Evolutionary conservation across 2,329 filamentous ascomycete genomes (phyloP).

Genomic region (Lasiodiplodia sp.): DNA sequence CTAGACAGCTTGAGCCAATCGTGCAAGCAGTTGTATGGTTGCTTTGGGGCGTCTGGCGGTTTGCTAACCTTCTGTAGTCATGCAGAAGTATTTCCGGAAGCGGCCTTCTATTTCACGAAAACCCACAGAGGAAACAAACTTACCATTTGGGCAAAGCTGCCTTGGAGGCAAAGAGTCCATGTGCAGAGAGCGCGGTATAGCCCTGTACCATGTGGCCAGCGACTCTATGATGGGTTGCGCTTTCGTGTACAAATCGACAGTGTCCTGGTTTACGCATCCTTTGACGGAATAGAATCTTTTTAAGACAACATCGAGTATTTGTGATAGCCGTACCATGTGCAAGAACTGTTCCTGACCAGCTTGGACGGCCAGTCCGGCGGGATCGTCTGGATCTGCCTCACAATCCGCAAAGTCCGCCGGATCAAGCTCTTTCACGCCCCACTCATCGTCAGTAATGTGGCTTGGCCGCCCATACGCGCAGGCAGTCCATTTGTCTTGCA

Average conservation of each 20-base stretch:
- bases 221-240: conserved; percentile 21
- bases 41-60: neutral
- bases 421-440: conserved; percentile 39
- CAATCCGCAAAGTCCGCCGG: conserved; percentile 12
- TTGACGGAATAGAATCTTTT: conserved; percentile 24
- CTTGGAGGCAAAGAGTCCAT: conserved; percentile 18
- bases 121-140: conserved; percentile 6
- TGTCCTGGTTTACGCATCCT: conserved; percentile 20
- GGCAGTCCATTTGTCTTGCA: conserved; percentile 70
- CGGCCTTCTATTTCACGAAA: neutral
- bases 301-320: conserved; percentile 19
- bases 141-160: conserved; percentile 22
- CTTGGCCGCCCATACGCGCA: conserved; percentile 65
- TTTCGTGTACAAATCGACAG: conserved; percentile 16
- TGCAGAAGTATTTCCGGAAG: neutral
- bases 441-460: conserved; percentile 60
- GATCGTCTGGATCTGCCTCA: conserved; percentile 20
- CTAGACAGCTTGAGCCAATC: neutral
- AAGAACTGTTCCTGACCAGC: conserved; percentile 22
- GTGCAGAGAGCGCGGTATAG: conserved; percentile 7
- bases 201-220: conserved; percentile 10
- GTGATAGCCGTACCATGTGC: conserved; percentile 20
- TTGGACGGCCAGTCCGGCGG: neutral
- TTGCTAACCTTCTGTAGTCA: conserved; percentile 1
- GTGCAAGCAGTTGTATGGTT: neutral